Conservation (phyloP, 192 early-diverging fungal genomes). For the Umbelopsis sp. region DNA sequence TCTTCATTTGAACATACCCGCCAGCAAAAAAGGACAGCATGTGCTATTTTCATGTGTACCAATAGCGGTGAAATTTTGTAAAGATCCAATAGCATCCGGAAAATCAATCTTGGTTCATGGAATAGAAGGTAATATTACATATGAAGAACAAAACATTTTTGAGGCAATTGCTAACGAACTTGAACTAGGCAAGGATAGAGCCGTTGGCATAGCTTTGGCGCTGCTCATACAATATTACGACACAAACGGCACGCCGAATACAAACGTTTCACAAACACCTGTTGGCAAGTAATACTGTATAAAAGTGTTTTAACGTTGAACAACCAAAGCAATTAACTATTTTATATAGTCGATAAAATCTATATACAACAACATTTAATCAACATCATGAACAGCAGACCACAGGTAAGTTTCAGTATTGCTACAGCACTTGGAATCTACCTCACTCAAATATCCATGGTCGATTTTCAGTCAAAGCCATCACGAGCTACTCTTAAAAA, state of each 20-base stretch:
- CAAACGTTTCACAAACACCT: constrained; percentile 19
- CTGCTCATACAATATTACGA: constrained; percentile 64
- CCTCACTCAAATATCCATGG: neutral
- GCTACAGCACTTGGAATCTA: neutral
- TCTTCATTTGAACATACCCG: constrained; percentile 76
- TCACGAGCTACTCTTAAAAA: constrained; percentile 78
- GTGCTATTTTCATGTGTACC: constrained; percentile 60
- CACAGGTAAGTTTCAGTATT: constrained; percentile 44
- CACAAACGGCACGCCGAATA: constrained; percentile 35
- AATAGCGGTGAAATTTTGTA: constrained; percentile 55
- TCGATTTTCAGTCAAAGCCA: constrained; percentile 55
- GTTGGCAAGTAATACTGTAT: constrained; percentile 15
- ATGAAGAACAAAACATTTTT: neutral
- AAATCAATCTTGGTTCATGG: constrained; percentile 73
- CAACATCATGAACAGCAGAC: constrained; percentile 62
- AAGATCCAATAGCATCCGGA: constrained; percentile 33
- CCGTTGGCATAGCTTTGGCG: constrained; percentile 76
- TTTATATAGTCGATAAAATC: constrained; percentile 47
- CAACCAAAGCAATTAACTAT: neutral
- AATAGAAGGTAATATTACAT: constrained; percentile 58
- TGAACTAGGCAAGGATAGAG: constrained; percentile 69
- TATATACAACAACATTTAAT: constrained; percentile 66
- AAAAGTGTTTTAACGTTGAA: neutral
- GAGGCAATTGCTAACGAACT: neutral
- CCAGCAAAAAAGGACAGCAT: constrained; percentile 87